Evolutionary conservation across 352 stramenopile species (phyloP), one percentile per base, ranked within the genome.

Genomic region (Phytophthora hybrid): DNA sequence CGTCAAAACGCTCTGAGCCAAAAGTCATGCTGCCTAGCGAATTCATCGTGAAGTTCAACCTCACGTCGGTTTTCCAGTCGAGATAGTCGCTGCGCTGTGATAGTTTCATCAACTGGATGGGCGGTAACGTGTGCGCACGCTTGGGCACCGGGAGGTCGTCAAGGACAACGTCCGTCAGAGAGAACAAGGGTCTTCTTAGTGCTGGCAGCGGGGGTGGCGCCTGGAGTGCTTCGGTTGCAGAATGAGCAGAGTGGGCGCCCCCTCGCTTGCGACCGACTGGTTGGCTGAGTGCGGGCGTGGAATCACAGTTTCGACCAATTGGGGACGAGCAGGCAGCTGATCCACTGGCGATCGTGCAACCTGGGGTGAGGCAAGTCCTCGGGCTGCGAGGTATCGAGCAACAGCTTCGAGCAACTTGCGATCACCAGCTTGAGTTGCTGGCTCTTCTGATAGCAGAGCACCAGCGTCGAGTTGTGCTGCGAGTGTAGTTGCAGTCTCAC

Each of bases 61-160:
- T 14, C 11, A 57, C 23, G 21, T 23, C 52, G 5, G 52, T 58
- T n/a, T 58, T 58, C 52, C 52, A 58, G 52, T 58, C 52, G 7
- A 23, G 23, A n/a, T 39, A 58, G 14, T 58, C 52, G 13, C 52
- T 41, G 21, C 21, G 52, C 5, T 58, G 21, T 23, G 52, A 58
- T 29, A 58, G 21, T 21, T 41, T 58, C 52, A 58, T 58, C 52
- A 58, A 58, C 23, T 39, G 21, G 23, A 41, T 39, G 5, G 1
- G 21, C 3, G 52, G 52, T 11, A 41, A 10, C 4, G 11, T 58
- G 52, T 23, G 52, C 4, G 11, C 23, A 16, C 52, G 52, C 14
- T 57, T 34, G 1, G 52, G 52, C 26, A 39, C 52, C 4, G 23
- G 23, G 9, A 58, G 52, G 23, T 58, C 52, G 26, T 58, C 13